Percentiles rank a stretch among this genome's conserved stretches.
Evolutionary conservation across 2,329 filamentous ascomycete species (phyloP).

Genomic region (Huntiella omanensis): DNA sequence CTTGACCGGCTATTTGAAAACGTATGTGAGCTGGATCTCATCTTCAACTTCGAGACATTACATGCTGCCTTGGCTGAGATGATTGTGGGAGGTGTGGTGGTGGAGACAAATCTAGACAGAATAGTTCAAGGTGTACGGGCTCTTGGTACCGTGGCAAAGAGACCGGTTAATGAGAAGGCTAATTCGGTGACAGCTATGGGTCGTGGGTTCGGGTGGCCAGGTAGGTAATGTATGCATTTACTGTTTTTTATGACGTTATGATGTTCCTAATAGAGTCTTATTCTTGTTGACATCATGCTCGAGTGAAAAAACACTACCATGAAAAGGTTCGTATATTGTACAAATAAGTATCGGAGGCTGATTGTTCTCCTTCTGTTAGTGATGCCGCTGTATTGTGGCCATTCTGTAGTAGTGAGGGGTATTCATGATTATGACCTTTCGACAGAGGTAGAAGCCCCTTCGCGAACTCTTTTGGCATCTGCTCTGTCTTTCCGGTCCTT

Average conservation of each 20-base stretch:
- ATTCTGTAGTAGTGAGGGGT: too few relatives aligned
- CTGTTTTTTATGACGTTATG: too few relatives aligned
- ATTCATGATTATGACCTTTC: too few relatives aligned
- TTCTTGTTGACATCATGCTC: too few relatives aligned
- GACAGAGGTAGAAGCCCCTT: background rate
- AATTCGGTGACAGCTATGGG: conserved; percentile 36
- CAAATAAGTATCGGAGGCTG: too few relatives aligned
- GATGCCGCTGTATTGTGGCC: too few relatives aligned
- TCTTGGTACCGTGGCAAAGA: conserved; percentile 60
- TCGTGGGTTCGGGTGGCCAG: conserved; percentile 37
- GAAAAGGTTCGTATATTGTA: too few relatives aligned
- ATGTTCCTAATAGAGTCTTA: too few relatives aligned
- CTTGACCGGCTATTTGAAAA: conserved; percentile 93
- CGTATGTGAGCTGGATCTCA: conserved; percentile 92
- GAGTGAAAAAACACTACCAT: too few relatives aligned
- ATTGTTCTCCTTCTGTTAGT: too few relatives aligned
- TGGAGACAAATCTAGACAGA: conserved; percentile 76
- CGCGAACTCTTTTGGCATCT: background rate
- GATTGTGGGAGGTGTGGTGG: conserved; percentile 85
- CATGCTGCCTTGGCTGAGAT: conserved; percentile 84
- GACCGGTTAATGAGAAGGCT: conserved; percentile 56
- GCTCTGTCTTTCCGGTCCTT: background rate
- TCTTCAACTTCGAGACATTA: conserved; percentile 96
- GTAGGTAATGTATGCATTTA: conserved; percentile 16
- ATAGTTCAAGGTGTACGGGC: conserved; percentile 70